These are phyloP conservation scores for Mortierella sp. DNA, from an alignment of 371 early-diverging fungal genomes.

Conservation along the genomic window DNA sequence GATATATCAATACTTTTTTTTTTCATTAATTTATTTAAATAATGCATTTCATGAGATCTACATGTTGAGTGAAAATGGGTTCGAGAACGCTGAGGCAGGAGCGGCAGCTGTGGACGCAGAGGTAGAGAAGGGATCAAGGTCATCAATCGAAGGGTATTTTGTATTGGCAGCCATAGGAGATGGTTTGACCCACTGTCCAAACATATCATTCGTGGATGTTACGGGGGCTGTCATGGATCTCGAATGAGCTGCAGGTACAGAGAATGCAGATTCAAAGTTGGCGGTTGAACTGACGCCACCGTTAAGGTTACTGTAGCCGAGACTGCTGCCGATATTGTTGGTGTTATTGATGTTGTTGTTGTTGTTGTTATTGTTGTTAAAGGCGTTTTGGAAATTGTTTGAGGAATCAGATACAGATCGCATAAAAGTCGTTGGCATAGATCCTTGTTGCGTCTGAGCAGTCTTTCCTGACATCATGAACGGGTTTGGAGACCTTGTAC, in stretches of 20 bases:
- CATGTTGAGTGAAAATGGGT: constrained; percentile 44
- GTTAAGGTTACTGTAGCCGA: background rate
- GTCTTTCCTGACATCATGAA: constrained; percentile 15
- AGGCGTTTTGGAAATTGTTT: constrained; percentile 10
- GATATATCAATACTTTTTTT: background rate
- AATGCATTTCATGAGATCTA: constrained; percentile 9
- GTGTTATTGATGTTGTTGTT: background rate
- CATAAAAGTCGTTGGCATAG: constrained; percentile 11
- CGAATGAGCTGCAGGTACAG: constrained; percentile 15
- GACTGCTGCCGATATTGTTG: background rate
- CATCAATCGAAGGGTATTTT: constrained; percentile 48
- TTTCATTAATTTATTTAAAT: background rate
- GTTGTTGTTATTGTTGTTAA: background rate
- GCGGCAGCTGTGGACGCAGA: background rate
- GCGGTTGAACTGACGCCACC: background rate
- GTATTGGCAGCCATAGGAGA: constrained; percentile 21
- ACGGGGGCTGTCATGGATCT: constrained; percentile 36
- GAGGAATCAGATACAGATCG: constrained; percentile 31
- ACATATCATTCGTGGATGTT: constrained; percentile 31
- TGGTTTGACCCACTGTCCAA: constrained; percentile 43
- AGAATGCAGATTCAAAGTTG: constrained; percentile 29
- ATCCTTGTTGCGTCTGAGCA: constrained; percentile 1
- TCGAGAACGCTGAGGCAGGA: constrained; percentile 22
- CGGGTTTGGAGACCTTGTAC: constrained; percentile 32
- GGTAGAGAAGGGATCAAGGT: constrained; percentile 42